phyloP scores from a whole-genome alignment of 2,329 filamentous ascomycete species.

The Colletotrichum tabaci region DNA sequence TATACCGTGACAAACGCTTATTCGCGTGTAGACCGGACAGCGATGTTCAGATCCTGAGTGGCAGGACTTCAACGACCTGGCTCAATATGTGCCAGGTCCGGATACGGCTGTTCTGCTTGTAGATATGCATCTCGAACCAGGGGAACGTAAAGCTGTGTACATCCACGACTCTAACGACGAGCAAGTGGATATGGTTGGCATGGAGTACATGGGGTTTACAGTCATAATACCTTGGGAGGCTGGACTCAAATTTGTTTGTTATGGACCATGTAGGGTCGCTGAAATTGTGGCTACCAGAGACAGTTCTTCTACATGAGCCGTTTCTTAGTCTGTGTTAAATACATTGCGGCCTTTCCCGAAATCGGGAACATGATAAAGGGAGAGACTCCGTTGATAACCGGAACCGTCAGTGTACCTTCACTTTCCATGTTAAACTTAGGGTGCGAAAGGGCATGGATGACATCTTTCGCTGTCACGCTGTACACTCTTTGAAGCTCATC shows the following conservation, averaged over 20 bases:
- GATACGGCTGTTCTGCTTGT: conserved; percentile 2
- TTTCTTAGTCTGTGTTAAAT: conserved; percentile 3
- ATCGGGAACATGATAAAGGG: conserved; percentile 4
- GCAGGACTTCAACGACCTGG: not conserved
- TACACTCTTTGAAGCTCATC: not conserved
- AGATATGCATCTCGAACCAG: conserved; percentile 9
- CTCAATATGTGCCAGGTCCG: not conserved
- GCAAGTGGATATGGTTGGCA: not conserved
- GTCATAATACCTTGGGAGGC: conserved; percentile 6
- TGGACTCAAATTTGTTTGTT: conserved; percentile 8
- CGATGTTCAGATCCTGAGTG: not conserved
- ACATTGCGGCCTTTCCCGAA: not conserved
- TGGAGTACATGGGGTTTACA: not conserved
- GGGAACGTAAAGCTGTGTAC: conserved; percentile 6
- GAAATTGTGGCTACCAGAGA: not conserved
- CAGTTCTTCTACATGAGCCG: conserved; percentile 1
- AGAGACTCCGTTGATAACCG: not conserved
- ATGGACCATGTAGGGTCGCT: conserved; percentile 4
- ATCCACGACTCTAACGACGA: conserved; percentile 9
- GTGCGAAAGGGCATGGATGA: conserved; percentile 1
- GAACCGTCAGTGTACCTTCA: not conserved
- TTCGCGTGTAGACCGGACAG: conserved; percentile 1
- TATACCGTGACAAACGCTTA: not conserved
- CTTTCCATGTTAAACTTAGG: not conserved
- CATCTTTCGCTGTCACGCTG: not conserved